phyloP scores from a whole-genome alignment of 129 eudicot genomes.

The Tanacetum coccineum region DNA sequence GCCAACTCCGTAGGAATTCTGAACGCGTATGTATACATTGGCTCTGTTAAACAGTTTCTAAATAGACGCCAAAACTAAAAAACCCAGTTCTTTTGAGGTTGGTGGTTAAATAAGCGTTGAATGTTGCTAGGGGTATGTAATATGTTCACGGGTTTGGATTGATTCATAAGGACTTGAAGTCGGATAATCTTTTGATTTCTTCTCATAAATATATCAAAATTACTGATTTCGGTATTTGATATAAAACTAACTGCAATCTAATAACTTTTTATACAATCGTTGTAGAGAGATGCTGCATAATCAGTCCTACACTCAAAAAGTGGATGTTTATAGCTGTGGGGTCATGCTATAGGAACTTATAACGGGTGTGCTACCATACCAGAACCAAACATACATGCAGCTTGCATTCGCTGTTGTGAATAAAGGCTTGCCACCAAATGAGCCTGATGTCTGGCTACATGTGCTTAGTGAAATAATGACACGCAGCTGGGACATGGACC shows the following conservation, averaged over 20 bases:
- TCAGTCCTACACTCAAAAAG: conserved; percentile 77
- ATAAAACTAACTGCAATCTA: background rate
- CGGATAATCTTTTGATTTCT: conserved; percentile 73
- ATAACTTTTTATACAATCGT: background rate
- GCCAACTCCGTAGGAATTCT: too few species aligned
- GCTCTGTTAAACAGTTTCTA: too few species aligned
- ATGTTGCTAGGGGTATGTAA: conserved; percentile 86
- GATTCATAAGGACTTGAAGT: conserved; percentile 79
- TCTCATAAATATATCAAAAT: conserved; percentile 74
- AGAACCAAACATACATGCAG: conserved; percentile 75
- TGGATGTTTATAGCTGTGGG: conserved; percentile 78
- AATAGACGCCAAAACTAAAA: conserved; percentile 50
- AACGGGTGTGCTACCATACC: conserved; percentile 78
- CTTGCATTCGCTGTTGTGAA: conserved; percentile 84
- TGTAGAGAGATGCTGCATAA: conserved; percentile 90
- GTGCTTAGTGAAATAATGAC: conserved; percentile 70
- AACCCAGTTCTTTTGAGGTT: conserved; percentile 61
- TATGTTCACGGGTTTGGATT: conserved; percentile 71
- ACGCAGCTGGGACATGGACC: conserved; percentile 74
- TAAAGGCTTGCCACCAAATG: conserved; percentile 67
- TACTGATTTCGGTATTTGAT: conserved; percentile 62
- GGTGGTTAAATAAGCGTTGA: conserved; percentile 86
- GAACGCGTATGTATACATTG: too few species aligned
- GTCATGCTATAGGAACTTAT: conserved; percentile 82
- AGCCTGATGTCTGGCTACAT: conserved; percentile 70